Evolutionary conservation across 192 early-diverging fungal genomes (phyloP).

Genomic region (Coemansia sp.): DNA sequence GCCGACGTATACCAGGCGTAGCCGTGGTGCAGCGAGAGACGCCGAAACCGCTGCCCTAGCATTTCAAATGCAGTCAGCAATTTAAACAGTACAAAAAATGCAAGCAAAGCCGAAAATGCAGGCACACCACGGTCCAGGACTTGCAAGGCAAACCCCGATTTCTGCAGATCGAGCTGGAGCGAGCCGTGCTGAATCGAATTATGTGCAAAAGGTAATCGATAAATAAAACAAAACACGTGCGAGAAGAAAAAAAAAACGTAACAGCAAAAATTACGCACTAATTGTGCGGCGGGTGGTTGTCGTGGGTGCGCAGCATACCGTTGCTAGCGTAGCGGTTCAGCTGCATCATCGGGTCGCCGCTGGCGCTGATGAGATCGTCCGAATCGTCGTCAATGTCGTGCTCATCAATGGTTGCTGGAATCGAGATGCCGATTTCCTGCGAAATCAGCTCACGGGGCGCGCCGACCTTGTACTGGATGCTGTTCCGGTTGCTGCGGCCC

Average conservation of each 20-base stretch:
- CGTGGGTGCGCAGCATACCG: constrained; percentile 11
- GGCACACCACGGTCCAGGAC: neutral
- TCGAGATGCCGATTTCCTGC: constrained; percentile 38
- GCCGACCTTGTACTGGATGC: constrained; percentile 49
- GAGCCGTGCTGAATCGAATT: no score
- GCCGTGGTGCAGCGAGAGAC: no score
- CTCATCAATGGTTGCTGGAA: constrained; percentile 35
- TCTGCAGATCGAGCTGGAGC: no score
- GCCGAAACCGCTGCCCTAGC: no score
- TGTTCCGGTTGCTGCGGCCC: constrained; percentile 48
- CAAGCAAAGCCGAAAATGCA: neutral
- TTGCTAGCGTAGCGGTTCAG: constrained; percentile 29
- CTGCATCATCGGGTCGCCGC: constrained; percentile 31
- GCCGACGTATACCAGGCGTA: no score
- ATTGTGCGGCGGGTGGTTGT: neutral
- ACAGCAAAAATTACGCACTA: neutral
- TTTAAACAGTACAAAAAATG: no score
- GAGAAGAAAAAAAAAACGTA: no score
- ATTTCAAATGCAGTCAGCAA: no score
- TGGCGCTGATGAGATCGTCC: constrained; percentile 20
- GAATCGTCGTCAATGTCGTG: constrained; percentile 29
- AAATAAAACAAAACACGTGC: no score
- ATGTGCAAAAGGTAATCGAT: no score
- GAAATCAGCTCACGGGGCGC: constrained; percentile 49
- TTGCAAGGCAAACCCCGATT: no score